Conservation (phyloP, 1,284 basidiomycete species). For the Grifola frondosa region DNA sequence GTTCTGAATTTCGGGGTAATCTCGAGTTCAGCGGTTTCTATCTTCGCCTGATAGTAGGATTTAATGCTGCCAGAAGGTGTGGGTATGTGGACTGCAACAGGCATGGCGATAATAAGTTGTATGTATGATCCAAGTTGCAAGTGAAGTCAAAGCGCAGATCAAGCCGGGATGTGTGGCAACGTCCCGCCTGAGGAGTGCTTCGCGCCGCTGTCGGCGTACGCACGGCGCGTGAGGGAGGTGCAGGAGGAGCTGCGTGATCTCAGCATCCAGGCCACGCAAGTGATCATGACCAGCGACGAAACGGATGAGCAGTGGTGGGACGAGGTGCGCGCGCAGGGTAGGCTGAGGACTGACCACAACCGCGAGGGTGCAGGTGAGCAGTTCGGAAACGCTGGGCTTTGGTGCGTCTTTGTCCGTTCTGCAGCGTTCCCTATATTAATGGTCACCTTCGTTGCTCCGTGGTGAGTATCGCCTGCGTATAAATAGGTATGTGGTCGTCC, state of each 20-base stretch:
- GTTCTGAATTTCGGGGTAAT: slow-evolving; percentile 98
- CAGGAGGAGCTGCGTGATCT: slow-evolving; percentile 39
- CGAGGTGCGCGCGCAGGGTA: slow-evolving; percentile 53
- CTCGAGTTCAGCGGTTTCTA: slow-evolving; percentile 85
- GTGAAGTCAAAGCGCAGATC: too few species aligned
- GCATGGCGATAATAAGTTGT: too few species aligned
- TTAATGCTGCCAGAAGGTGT: slow-evolving; percentile 69
- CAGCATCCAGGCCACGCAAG: slow-evolving; percentile 42
- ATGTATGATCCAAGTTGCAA: too few species aligned
- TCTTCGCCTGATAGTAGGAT: slow-evolving; percentile 83
- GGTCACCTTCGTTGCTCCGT: too few species aligned
- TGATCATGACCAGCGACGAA: slow-evolving; percentile 74
- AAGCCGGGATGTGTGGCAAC: too few species aligned
- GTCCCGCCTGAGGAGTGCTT: slow-evolving; percentile 38
- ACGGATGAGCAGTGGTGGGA: slow-evolving; percentile 62
- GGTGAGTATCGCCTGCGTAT: background rate
- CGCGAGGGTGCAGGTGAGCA: slow-evolving; percentile 42
- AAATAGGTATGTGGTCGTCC: slow-evolving; percentile 59
- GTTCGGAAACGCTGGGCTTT: slow-evolving; percentile 51
- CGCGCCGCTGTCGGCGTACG: slow-evolving; percentile 40
- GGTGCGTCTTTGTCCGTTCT: too few species aligned
- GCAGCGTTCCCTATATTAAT: too few species aligned
- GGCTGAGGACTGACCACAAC: slow-evolving; percentile 55
- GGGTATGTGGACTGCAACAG: slow-evolving; percentile 70
- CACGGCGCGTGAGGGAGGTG: slow-evolving; percentile 38